Base-by-base conservation (phyloP, 1,139 yeast genomes). In the Taphrina wiesneri region DNA sequence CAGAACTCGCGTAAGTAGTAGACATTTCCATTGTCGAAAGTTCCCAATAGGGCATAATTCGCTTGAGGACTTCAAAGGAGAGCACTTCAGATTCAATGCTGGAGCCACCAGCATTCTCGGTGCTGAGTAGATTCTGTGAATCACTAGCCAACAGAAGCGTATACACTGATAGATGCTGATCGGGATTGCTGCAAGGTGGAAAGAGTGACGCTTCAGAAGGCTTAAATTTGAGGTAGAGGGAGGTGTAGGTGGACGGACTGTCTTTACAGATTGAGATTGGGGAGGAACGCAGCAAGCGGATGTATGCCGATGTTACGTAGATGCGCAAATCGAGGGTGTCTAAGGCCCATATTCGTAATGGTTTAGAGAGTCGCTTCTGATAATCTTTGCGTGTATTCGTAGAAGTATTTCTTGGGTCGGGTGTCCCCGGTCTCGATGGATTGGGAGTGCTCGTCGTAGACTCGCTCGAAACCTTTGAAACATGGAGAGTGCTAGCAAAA, bases 11-110 rank as follows among this genome's bases (percentile, higher is more conserved):
- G 17, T 52, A 52, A 7, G 41, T 52, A 1, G 56, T 52, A 7
- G 56, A 32, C 56, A 52, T 52, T n/a, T 52, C 56, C 56, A 52
- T 52, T 5, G 43, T 52, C 28, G 56, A 52, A 13, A 52, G 43
- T 34, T 52, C 56, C 56, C 56, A 52, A 13, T 52, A 52, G 17
- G 56, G 56, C 56, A 52, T 32, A 45, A 52, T 52, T 23, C 56
- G 23, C 28, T 52, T 52, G 17, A 52, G 56, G 7, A 52, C 56
- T 17, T 52, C 56, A 21, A 52, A 52, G n/a, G 43, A 32, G 26
- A 52, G 26, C 11, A 52, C 56, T 17, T 52, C 56, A 17, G 56
- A 52, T 32, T 52, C 56, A 15, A 52, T 52, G 19, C 56, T 52
- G 17, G 56, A 52, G 1, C 56, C 56, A 9, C 56, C 56, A 6